A percentile compares a stretch with the other conserved stretches of the same genome.
Evolutionary conservation across 169 alveolate species (phyloP).

Genomic region (Cryptosporidium viatorum): DNA sequence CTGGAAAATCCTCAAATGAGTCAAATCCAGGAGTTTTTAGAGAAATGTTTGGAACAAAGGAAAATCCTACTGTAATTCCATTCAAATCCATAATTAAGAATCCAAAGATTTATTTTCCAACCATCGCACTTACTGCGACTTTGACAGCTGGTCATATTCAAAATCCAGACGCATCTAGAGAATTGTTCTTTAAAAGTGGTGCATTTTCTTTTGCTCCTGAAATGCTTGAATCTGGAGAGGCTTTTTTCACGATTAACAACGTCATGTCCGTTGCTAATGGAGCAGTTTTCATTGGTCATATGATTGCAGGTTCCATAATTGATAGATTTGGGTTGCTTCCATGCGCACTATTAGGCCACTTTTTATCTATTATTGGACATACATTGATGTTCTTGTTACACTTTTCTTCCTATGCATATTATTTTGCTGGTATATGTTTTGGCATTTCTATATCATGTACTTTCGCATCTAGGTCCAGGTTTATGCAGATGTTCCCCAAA

Average conservation of each 20-base stretch:
- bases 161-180: conserved; percentile 71
- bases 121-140: conserved; percentile 57
- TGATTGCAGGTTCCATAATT: conserved; percentile 62
- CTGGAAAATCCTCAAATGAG: background rate
- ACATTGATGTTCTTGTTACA: conserved; percentile 30
- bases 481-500: conserved; percentile 70
- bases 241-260: conserved; percentile 29
- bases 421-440: conserved; percentile 53
- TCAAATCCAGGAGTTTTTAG: conserved; percentile 18
- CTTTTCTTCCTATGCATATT: conserved; percentile 14
- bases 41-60: conserved; percentile 69
- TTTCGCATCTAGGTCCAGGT: conserved; percentile 74
- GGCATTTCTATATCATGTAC: conserved; percentile 40
- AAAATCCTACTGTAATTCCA: conserved; percentile 71
- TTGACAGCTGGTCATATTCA: conserved; percentile 66
- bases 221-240: conserved; percentile 57
- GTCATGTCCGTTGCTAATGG: conserved; percentile 65
- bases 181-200: conserved; percentile 58
- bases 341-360: conserved; percentile 53
- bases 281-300: conserved; percentile 44
- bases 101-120: conserved; percentile 51
- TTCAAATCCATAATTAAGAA: conserved; percentile 59
- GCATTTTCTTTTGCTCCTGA: conserved; percentile 64
- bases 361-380: conserved; percentile 27
- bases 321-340: conserved; percentile 61